Evolutionary conservation across 192 early-diverging fungal genomes (phyloP), one percentile per base, ranked within the genome.

Genomic region (Entomortierella lignicola): DNA sequence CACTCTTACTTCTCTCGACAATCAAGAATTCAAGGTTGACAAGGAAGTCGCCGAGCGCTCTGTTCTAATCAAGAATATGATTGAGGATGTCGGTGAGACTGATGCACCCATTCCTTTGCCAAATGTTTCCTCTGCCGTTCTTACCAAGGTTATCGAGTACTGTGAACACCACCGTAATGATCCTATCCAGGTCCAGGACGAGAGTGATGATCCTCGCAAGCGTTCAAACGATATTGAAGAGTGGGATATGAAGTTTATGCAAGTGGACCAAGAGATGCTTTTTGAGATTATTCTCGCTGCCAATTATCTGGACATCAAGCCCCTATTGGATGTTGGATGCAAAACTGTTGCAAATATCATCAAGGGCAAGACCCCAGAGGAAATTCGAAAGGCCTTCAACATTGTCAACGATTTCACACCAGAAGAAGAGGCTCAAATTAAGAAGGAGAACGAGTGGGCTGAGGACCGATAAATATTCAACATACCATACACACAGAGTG

Each of bases 321-420:
- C 93, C 20, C 87, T 98, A 51, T 86, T 98, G 27, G 96, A 98
- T 85, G 89, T 99, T 31, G 94, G 96, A n/a, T 99, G 97, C 89
- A 97, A 97, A 87, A 94, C 95, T 4, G 94, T 98, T 31, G 96
- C 97, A 44, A 97, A 97, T 81, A 94, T 96, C 91, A 92, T 98
- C 77, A 94, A 94, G 80, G 94, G 95, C 51, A 98, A 98, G 87
- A 85, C 88, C 12, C 91, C 95, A 8, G 92, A 97, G 69, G 90
- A 97, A 83, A 97, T 98, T 71, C 91, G 97, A 55, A 91, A 89
- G 71, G 91, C 91, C 80, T 99, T 99, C 85, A 98, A 99, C 85
- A 97, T 98, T 71, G 85, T 84, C 43, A 93, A 95, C 72, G 97
- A 99, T 80, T 97, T 99, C 85, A 98, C 93, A 11, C 90, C 91